Evolutionary conservation across 495 filamentous ascomycete species (phyloP).

Genomic region (Patellaria atrata): DNA sequence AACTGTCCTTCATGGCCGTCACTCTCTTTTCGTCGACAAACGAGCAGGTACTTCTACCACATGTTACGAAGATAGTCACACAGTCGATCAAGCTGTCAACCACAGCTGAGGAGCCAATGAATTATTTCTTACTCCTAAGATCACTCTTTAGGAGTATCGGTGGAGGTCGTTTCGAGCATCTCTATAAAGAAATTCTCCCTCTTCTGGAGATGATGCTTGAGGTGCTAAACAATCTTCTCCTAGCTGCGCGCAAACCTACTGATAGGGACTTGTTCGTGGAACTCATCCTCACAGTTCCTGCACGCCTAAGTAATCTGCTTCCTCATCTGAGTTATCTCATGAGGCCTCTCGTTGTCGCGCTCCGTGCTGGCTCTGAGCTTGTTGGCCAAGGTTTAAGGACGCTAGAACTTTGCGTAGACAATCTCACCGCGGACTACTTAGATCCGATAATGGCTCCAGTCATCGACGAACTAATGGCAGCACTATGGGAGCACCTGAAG

Average conservation of each 20-base stretch:
- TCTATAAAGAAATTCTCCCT: constrained; percentile 96
- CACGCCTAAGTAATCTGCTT: constrained; percentile 82
- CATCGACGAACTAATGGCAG: constrained; percentile 95
- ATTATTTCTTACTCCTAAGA: constrained; percentile 88
- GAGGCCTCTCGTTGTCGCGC: constrained; percentile 87
- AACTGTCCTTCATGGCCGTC: constrained; percentile 98
- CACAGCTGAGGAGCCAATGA: constrained; percentile 92
- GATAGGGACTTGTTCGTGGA: constrained; percentile 96
- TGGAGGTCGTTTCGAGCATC: constrained; percentile 88
- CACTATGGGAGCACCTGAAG: constrained; percentile 83
- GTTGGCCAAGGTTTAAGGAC: constrained; percentile 90
- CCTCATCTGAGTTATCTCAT: constrained; percentile 97
- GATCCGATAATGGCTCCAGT: constrained; percentile 99
- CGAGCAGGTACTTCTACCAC: constrained; percentile 85
- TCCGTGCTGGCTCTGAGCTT: constrained; percentile 81
- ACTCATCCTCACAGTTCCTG: constrained; percentile 88
- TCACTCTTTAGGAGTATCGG: constrained; percentile 94
- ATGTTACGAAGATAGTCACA: constrained; percentile 91
- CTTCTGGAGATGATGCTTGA: constrained; percentile 94
- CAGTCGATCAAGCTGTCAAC: constrained; percentile 92
- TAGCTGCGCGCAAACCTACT: constrained; percentile 73
- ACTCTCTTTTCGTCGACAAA: constrained; percentile 90
- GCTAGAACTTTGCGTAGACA: constrained; percentile 93
- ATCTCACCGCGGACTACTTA: constrained; percentile 91
- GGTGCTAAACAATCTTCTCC: constrained; percentile 83